Evolutionary conservation across 768 basidiomycete species (phyloP).

Genomic region (Flagelloscypha sp.): DNA sequence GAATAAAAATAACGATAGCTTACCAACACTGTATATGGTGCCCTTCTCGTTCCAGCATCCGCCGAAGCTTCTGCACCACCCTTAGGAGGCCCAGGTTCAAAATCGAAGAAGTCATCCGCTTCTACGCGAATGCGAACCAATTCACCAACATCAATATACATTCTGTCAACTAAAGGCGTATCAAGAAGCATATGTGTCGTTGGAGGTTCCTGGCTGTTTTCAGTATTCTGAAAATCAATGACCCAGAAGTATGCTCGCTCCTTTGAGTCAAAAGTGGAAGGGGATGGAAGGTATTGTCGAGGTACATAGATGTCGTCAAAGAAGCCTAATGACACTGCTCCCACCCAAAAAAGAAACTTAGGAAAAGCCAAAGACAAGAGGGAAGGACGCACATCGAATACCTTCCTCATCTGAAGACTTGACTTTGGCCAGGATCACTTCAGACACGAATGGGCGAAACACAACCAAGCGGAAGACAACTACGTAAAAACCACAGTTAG

Average conservation of each 20-base stretch:
- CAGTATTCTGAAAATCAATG: constrained; percentile 52
- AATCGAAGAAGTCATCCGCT: constrained; percentile 76
- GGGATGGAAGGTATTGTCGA: constrained; percentile 67
- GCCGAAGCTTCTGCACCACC: constrained; percentile 60
- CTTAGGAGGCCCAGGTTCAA: constrained; percentile 79
- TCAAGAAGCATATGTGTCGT: constrained; percentile 60
- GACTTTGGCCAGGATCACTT: constrained; percentile 85
- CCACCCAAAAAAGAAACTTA: constrained; percentile 2
- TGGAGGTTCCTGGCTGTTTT: constrained; percentile 37
- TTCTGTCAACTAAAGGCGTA: constrained; percentile 52
- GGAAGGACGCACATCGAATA: constrained; percentile 57
- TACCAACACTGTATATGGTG: constrained; percentile 69
- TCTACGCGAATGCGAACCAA: constrained; percentile 73
- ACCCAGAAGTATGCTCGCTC: constrained; percentile 83
- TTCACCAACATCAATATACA: constrained; percentile 78
- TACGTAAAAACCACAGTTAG: constrained; percentile 20
- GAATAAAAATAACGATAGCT: constrained; percentile 25
- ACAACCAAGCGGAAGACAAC: constrained; percentile 86
- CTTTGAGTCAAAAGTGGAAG: constrained; percentile 73
- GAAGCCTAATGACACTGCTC: constrained; percentile 76
- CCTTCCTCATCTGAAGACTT: constrained; percentile 81
- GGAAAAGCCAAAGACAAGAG: neutral
- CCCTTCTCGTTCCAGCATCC: constrained; percentile 36
- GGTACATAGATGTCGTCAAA: constrained; percentile 94
- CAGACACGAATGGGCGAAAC: constrained; percentile 84